Evolutionary conservation across 352 stramenopile species (phyloP).

Genomic region (Phytopythium montanum): DNA sequence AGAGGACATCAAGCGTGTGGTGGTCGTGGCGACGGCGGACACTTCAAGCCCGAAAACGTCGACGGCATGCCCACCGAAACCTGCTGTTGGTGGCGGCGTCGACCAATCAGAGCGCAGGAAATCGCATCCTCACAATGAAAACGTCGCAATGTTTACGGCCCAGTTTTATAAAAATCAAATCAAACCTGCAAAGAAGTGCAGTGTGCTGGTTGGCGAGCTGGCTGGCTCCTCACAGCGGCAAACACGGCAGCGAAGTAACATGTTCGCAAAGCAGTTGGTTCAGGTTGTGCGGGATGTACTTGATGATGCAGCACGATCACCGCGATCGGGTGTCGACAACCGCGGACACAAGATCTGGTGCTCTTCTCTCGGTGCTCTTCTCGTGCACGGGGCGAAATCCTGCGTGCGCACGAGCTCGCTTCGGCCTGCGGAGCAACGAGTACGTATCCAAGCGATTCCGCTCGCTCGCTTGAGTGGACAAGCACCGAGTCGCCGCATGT

Average conservation of each 20-base stretch:
- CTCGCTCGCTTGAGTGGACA: too few relatives aligned
- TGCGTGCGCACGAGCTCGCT: too few relatives aligned
- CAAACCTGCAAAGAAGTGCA: too few relatives aligned
- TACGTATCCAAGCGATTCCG: too few relatives aligned
- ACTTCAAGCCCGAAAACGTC: neutral
- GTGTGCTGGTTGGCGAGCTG: slow-evolving; percentile 27
- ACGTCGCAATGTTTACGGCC: too few relatives aligned
- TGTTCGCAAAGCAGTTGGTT: slow-evolving; percentile 51
- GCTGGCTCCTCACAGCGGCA: slow-evolving; percentile 28
- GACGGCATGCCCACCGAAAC: neutral
- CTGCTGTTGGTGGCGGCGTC: neutral
- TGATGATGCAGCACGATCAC: slow-evolving; percentile 57
- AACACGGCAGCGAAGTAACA: slow-evolving; percentile 30
- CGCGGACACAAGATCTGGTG: too few relatives aligned
- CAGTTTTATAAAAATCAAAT: too few relatives aligned
- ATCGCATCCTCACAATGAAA: neutral
- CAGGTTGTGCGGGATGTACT: slow-evolving; percentile 44
- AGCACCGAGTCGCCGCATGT: too few relatives aligned
- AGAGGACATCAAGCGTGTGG: neutral
- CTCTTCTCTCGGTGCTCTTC: neutral
- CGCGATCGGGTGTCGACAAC: too few relatives aligned
- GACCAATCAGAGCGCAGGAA: slow-evolving; percentile 1
- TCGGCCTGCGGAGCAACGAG: too few relatives aligned
- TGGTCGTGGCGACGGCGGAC: neutral
- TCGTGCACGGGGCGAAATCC: too few relatives aligned